Conservation (phyloP, 2,329 filamentous ascomycete genomes). For the Verticillium nonalfalfae region DNA sequence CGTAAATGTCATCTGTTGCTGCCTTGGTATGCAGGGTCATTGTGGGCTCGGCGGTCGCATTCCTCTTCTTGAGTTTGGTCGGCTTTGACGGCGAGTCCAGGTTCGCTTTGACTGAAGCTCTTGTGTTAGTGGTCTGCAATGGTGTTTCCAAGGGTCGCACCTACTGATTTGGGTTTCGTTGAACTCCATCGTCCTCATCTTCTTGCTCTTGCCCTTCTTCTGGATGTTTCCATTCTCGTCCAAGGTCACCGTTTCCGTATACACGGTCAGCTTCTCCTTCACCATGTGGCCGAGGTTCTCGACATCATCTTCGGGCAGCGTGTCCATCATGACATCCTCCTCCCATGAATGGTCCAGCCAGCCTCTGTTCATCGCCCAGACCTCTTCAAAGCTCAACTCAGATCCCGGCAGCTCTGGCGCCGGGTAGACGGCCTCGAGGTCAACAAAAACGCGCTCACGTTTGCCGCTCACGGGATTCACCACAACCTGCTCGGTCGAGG, state of each 20-base stretch:
- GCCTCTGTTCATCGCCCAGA: slow-evolving; percentile 72
- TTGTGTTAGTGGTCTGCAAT: slow-evolving; percentile 18
- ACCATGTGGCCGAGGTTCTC: slow-evolving; percentile 16
- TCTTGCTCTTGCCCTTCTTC: slow-evolving; percentile 47
- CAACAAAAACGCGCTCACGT: slow-evolving; percentile 80
- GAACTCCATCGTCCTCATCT: slow-evolving; percentile 76
- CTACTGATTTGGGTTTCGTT: slow-evolving; percentile 90
- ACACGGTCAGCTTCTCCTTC: slow-evolving; percentile 32
- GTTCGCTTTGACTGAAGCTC: slow-evolving; percentile 73
- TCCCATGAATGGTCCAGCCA: slow-evolving; percentile 56
- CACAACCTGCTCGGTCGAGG: slow-evolving; percentile 69
- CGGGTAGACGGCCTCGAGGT: slow-evolving; percentile 80
- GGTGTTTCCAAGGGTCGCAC: slow-evolving; percentile 21
- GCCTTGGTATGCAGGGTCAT: slow-evolving; percentile 97
- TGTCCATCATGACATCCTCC: slow-evolving; percentile 21
- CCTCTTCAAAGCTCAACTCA: slow-evolving; percentile 87
- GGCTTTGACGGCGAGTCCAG: slow-evolving; percentile 74
- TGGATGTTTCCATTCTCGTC: slow-evolving; percentile 54
- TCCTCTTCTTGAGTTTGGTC: slow-evolving; percentile 78
- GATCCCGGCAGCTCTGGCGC: slow-evolving; percentile 62
- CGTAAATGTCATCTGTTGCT: slow-evolving; percentile 95
- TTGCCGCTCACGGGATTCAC: slow-evolving; percentile 78
- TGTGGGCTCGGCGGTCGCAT: slow-evolving; percentile 66
- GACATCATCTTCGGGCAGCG: slow-evolving; percentile 7
- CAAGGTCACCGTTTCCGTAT: slow-evolving; percentile 37